These are phyloP conservation scores for Iberis pinnata DNA, from an alignment of 345 rosid genomes.

Conservation along the genomic window DNA sequence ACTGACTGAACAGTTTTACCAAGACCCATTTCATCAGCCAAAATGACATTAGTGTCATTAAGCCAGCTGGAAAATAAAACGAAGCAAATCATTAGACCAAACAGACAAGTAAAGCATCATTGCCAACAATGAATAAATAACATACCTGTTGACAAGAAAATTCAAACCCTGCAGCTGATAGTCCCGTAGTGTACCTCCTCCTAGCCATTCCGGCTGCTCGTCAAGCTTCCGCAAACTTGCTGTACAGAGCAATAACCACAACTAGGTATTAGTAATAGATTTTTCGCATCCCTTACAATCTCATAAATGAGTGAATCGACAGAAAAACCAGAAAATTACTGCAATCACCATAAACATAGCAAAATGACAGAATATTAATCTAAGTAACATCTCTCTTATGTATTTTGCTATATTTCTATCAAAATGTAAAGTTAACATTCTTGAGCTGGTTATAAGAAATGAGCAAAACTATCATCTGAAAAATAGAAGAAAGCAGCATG, in stretches of 20 bases:
- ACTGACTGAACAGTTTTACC: conserved; percentile 99
- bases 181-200: conserved; percentile 95
- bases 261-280: conserved; percentile 1
- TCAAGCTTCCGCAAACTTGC: conserved; percentile 94
- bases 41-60: conserved; percentile 98
- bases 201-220: conserved; percentile 95
- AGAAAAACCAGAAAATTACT: background rate
- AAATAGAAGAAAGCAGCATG: conserved; percentile 4
- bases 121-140: conserved; percentile 18
- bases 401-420: background rate
- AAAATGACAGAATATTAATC: conserved; percentile 3
- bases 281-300: background rate
- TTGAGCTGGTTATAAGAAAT: background rate
- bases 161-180: conserved; percentile 97
- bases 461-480: conserved; percentile 4
- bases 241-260: conserved; percentile 30
- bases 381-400: background rate
- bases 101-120: conserved; percentile 13
- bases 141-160: conserved; percentile 93
- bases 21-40: conserved; percentile 99
- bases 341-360: conserved; percentile 13
- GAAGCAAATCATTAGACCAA: conserved; percentile 11
- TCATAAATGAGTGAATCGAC: background rate
- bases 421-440: background rate
- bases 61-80: conserved; percentile 66